Conservation (phyloP, 345 rosid species). For the Sisymbrium altissimum region DNA sequence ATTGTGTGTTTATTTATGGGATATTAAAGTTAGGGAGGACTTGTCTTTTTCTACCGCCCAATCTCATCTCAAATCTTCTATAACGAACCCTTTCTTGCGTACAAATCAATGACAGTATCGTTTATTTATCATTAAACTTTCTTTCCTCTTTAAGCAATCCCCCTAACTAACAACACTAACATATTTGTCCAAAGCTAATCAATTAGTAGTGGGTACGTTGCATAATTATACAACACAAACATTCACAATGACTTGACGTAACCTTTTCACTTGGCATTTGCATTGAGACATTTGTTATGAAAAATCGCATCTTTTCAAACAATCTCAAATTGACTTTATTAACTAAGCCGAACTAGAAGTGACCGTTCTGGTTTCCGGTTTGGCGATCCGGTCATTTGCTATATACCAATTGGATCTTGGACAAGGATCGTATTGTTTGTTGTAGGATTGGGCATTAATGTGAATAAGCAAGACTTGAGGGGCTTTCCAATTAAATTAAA, state of each 20-base stretch:
- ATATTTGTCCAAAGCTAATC: background rate
- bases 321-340: no score
- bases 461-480: background rate
- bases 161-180: constrained; percentile 1
- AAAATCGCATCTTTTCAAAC: no score
- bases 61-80: background rate
- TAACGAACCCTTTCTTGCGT: background rate
- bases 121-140: background rate
- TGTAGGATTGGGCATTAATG: background rate
- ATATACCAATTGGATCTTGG: background rate
- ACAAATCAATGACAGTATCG: constrained; percentile 5
- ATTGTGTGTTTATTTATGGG: constrained; percentile 21
- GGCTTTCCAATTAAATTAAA: background rate
- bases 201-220: constrained; percentile 5
- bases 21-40: background rate
- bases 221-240: background rate
- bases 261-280: background rate
- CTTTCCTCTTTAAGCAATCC: constrained; percentile 24
- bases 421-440: background rate
- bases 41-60: constrained; percentile 18
- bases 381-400: no score
- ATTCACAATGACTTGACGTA: background rate
- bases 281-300: background rate
- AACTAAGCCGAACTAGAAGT: no score
- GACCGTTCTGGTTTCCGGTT: no score